Evolutionary conservation across 495 filamentous ascomycete genomes (phyloP).

Genomic region (Parathielavia hyrcaniae): DNA sequence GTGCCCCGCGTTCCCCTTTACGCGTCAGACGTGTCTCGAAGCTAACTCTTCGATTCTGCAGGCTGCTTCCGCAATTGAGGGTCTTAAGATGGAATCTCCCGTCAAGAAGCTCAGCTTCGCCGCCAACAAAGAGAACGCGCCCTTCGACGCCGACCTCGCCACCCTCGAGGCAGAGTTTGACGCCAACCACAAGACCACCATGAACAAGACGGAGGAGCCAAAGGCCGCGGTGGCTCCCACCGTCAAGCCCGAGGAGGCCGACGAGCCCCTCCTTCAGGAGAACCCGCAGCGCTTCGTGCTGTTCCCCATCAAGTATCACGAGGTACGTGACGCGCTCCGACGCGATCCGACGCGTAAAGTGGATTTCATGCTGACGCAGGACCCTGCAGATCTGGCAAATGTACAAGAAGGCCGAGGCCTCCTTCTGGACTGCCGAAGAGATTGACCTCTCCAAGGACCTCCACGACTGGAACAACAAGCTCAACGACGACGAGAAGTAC

Average conservation of each 20-base stretch:
- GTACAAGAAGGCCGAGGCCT: conserved; percentile 99
- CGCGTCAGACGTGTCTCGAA: conserved; percentile 20
- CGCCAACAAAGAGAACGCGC: conserved; percentile 76
- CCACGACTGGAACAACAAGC: conserved; percentile 96
- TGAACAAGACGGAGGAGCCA: conserved; percentile 38
- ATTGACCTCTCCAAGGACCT: conserved; percentile 98
- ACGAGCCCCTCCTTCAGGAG: conserved; percentile 90
- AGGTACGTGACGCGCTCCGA: conserved; percentile 63
- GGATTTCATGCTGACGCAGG: conserved; percentile 34
- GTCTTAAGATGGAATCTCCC: conserved; percentile 89
- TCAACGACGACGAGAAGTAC: conserved; percentile 95
- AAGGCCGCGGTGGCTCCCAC: conserved; percentile 51
- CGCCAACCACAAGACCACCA: conserved; percentile 43
- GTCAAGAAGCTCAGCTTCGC: conserved; percentile 81
- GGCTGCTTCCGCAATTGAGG: conserved; percentile 79
- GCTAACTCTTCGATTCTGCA: conserved; percentile 44
- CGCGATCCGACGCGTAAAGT: conserved; percentile 64
- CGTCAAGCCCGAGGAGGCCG: conserved; percentile 64
- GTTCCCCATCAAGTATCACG: conserved; percentile 98
- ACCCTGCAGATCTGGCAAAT: conserved; percentile 89
- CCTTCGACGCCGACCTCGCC: conserved; percentile 51
- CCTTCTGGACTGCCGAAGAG: conserved; percentile 99
- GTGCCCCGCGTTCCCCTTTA: conserved; percentile 15
- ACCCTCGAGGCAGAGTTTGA: conserved; percentile 51
- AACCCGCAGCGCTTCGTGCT: conserved; percentile 95